A percentile compares a stretch with the other conserved stretches of the same genome.
Conservation (phyloP, 192 early-diverging fungal species). For the Radiomyces spectabilis region DNA sequence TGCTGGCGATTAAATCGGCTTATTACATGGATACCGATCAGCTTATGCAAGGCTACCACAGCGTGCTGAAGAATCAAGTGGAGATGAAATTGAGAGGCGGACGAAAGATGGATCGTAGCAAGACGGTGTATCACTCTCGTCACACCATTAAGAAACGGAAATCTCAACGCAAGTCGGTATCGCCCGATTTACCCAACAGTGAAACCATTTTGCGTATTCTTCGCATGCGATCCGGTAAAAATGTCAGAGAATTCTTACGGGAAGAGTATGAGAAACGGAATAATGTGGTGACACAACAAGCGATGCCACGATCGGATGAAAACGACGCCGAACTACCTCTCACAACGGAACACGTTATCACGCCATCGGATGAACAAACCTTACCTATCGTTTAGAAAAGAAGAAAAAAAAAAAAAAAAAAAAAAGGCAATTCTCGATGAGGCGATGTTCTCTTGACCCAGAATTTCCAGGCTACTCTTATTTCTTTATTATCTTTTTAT, state of each 20-base stretch:
- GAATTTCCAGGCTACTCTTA: too few species aligned
- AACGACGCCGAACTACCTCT: too few species aligned
- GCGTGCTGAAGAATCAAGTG: constrained; percentile 11
- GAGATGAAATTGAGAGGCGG: constrained; percentile 19
- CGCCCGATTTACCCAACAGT: constrained; percentile 32
- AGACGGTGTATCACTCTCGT: constrained; percentile 27
- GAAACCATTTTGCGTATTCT: constrained; percentile 42
- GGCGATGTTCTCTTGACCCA: too few species aligned
- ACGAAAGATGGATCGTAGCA: constrained; percentile 29
- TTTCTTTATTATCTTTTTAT: too few species aligned
- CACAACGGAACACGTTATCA: too few species aligned
- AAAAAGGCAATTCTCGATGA: too few species aligned
- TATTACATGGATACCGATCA: constrained; percentile 58
- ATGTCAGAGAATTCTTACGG: constrained; percentile 30
- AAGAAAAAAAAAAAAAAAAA: too few species aligned
- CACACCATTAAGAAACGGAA: constrained; percentile 17
- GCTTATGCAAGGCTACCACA: constrained; percentile 55
- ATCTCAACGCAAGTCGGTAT: constrained; percentile 6
- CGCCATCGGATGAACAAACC: too few species aligned
- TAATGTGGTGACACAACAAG: too few species aligned
- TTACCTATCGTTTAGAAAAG: too few species aligned
- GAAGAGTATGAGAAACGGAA: constrained; percentile 23
- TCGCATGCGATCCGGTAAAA: constrained; percentile 33
- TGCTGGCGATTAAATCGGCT: constrained; percentile 49
- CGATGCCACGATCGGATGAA: too few species aligned